A percentile compares a stretch with the other conserved stretches of the same genome.
These are phyloP conservation scores for Phaseolus lunatus DNA, from an alignment of 306 rosid genomes.

Conservation along the genomic window DNA sequence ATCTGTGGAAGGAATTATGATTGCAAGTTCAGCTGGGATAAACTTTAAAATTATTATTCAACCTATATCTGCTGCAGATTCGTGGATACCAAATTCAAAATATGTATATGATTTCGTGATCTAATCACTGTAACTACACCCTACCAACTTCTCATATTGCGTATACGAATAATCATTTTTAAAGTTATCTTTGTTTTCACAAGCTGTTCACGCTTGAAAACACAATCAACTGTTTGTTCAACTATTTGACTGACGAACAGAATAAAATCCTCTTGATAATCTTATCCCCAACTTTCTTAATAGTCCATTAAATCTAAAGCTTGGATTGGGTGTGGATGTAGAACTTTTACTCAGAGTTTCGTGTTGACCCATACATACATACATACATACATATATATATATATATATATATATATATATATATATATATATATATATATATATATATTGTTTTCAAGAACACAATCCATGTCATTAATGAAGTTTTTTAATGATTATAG, in stretches of 20 bases:
- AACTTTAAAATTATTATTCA: too few relatives aligned
- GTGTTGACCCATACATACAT: conserved; percentile 18
- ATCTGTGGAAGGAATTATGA: neutral
- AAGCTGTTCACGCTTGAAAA: conserved; percentile 4
- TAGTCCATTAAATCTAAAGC: neutral
- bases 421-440: too few relatives aligned
- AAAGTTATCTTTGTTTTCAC: neutral
- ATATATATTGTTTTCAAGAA: too few relatives aligned
- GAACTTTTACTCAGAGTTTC: neutral
- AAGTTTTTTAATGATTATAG: neutral
- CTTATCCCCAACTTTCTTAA: neutral
- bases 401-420: too few relatives aligned
- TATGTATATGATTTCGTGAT: neutral
- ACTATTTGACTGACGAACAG: neutral
- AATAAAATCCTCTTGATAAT: conserved; percentile 16
- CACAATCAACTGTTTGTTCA: conserved; percentile 6
- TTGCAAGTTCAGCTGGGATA: neutral
- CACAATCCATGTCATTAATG: conserved; percentile 12
- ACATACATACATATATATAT: too few relatives aligned
- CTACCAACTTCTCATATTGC: neutral
- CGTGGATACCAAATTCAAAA: neutral
- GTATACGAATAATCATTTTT: neutral
- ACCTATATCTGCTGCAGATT: too few relatives aligned
- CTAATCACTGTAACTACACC: neutral
- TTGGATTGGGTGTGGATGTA: too few relatives aligned